Percentiles rank a stretch among this genome's conserved stretches.
Evolutionary conservation across 805 yeast species (phyloP).

Genomic region (Candida mattraensis): DNA sequence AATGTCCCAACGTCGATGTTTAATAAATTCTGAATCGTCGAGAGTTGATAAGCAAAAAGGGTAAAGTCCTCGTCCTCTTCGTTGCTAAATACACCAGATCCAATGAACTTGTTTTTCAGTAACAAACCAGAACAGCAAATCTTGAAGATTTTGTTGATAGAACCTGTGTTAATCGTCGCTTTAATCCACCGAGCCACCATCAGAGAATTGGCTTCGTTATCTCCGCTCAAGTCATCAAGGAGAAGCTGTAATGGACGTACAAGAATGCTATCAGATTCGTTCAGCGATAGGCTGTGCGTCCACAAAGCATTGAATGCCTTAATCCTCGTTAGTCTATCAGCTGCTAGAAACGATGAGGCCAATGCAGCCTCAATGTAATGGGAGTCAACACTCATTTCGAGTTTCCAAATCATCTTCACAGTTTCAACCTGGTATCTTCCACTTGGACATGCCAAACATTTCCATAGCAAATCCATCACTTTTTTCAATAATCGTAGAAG

Average conservation of each 20-base stretch:
- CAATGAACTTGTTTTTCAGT: conserved; percentile 35
- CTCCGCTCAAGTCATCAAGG: conserved; percentile 58
- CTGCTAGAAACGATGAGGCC: conserved; percentile 50
- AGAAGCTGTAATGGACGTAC: conserved; percentile 65
- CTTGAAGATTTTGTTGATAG: conserved; percentile 60
- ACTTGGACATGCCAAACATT: conserved; percentile 45
- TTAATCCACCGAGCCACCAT: conserved; percentile 51
- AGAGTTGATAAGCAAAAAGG: conserved; percentile 60
- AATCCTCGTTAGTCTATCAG: conserved; percentile 42
- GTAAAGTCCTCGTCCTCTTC: conserved; percentile 57
- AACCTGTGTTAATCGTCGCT: conserved; percentile 47
- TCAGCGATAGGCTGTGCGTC: conserved; percentile 60
- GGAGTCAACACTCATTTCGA: conserved; percentile 53
- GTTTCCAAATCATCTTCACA: conserved; percentile 59
- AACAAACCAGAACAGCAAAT: conserved; percentile 56
- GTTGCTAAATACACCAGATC: conserved; percentile 24
- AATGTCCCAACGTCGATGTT: conserved; percentile 43
- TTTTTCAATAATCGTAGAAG: conserved; percentile 41
- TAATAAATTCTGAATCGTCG: conserved; percentile 52
- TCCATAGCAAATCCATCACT: conserved; percentile 53
- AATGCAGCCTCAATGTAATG: conserved; percentile 73
- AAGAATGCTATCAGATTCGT: conserved; percentile 50
- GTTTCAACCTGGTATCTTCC: conserved; percentile 68
- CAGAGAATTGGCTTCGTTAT: conserved; percentile 42
- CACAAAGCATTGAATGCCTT: conserved; percentile 66